Evolutionary conservation across 768 basidiomycete genomes (phyloP), one percentile per base, ranked within the genome.

Genomic region (Phylloporus scabripes): DNA sequence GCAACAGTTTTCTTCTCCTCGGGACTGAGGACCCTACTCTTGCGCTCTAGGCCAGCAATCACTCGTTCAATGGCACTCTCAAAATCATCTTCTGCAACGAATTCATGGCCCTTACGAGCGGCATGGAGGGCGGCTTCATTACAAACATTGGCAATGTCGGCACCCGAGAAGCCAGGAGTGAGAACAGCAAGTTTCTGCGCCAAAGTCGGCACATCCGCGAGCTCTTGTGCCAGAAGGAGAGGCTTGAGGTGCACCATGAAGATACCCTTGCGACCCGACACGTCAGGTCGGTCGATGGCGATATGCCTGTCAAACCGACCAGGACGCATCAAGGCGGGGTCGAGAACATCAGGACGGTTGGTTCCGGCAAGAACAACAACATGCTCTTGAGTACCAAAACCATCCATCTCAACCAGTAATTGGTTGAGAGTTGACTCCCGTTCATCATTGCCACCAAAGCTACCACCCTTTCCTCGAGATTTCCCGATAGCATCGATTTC

Each of bases 401-500:
- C 96, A 66, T 99, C 96, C 96, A 99, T 98, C 73, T 99, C 95
- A 46, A 98, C 96, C 52, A 99, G 75, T 11, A 99, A 77, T 69
- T 99, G 95, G 66, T 98, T 98, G 50, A 99, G 80, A 24, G 96
- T 99, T 1, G 89, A 90, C 70, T 99, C 96, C 26, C 96, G 83
- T 68, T 99, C 96, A 64, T 98, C 95, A 69, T 98, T 97, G 5
- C 95, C 92, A 29, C 95, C 92, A 45, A 91, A 82, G 54, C 80
- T 82, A 21, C 87, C 80, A 20, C 78, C 75, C 63, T 84, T 85
- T 42, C 80, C 87, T 62, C 96, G 80, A 15, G 91, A 78, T 72
- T 97, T 98, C 49, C 96, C 96, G 59, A 99, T 98, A 45, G 96
- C 96, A 66, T 99, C 96, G 55, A 99, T 99, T 72, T 99, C 96